Conservation (phyloP, 257 asterid species). For the Mentha longifolia region DNA sequence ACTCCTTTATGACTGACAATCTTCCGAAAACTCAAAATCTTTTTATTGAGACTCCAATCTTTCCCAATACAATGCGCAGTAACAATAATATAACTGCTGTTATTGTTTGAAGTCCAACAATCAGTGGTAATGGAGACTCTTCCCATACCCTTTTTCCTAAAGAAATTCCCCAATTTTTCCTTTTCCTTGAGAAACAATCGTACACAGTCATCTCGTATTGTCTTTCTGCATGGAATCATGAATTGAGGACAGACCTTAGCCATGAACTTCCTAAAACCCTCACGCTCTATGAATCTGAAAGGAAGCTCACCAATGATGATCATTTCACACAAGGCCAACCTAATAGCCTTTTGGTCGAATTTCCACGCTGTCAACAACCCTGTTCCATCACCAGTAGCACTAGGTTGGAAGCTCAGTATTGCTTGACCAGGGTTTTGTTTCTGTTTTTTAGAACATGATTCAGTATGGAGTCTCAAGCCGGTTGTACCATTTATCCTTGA, state of each 20-base stretch:
- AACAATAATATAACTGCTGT: neutral
- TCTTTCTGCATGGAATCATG: neutral
- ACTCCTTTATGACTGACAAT: neutral
- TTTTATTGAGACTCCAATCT: neutral
- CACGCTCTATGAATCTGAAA: neutral
- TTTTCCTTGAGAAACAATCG: neutral
- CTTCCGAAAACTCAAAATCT: neutral
- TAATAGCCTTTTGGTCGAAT: neutral
- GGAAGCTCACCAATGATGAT: slow-evolving; percentile 1
- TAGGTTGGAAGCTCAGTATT: no score
- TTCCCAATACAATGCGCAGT: no score
- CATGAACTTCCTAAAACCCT: neutral
- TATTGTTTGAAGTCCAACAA: neutral
- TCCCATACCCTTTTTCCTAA: neutral
- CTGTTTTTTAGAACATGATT: no score
- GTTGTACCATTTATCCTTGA: neutral
- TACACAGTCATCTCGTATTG: neutral
- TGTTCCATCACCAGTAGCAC: no score
- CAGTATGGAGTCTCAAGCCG: neutral
- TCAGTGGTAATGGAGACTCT: neutral
- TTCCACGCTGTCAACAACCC: neutral
- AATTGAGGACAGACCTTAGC: neutral
- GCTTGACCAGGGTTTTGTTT: no score
- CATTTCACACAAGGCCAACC: slow-evolving; percentile 1
- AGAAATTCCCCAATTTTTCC: neutral